Conservation (phyloP, 176 grass and related monocot species). For the Eleusine coracana region DNA sequence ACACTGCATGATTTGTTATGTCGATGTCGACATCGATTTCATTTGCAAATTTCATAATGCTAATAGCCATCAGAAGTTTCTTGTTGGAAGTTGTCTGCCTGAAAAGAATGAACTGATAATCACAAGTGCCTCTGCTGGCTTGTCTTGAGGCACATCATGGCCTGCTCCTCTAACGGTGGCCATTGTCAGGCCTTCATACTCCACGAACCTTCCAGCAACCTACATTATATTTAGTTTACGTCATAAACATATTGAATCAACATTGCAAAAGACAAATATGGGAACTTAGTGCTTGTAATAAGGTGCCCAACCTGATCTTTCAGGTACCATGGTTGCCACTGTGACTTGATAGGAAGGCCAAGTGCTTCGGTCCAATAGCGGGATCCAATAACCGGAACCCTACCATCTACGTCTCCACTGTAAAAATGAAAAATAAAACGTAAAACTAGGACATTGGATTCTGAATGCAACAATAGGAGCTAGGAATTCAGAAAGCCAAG, state of each 20-base stretch:
- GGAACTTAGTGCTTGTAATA: not conserved
- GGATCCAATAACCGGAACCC: conserved; percentile 43
- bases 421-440: too few relatives aligned
- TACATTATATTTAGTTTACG: conserved; percentile 25
- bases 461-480: too few relatives aligned
- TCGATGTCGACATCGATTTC: not conserved
- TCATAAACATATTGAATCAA: not conserved
- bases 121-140: conserved; percentile 72
- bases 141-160: conserved; percentile 81
- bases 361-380: conserved; percentile 79
- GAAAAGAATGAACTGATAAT: conserved; percentile 72
- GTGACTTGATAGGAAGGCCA: conserved; percentile 63
- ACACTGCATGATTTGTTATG: not conserved
- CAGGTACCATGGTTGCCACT: conserved; percentile 77
- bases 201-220: conserved; percentile 87
- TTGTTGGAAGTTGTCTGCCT: conserved; percentile 52
- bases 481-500: too few relatives aligned
- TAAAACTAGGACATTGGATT: too few relatives aligned
- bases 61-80: conserved; percentile 12
- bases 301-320: conserved; percentile 58
- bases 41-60: not conserved
- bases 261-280: not conserved
- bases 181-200: conserved; percentile 79
- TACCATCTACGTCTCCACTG: too few relatives aligned
- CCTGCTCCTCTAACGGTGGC: conserved; percentile 88